A percentile compares a stretch with the other conserved stretches of the same genome.
phyloP scores from a whole-genome alignment of 1,284 basidiomycete species.

The Thecaphora frezii region DNA sequence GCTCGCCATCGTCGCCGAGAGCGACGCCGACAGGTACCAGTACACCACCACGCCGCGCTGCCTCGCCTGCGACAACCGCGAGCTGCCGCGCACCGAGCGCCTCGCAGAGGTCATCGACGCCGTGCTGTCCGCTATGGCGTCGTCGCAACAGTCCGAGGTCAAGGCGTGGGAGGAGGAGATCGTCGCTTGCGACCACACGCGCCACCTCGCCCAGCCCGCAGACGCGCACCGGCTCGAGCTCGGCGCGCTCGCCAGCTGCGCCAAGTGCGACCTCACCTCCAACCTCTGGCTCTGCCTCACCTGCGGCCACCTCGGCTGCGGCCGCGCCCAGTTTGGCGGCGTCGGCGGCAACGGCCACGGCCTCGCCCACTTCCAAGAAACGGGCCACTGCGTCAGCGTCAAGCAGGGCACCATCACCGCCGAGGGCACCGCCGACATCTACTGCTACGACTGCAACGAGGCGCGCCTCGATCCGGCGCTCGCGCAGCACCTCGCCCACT shows the following conservation, averaged over 20 bases:
- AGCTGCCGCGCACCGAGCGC: constrained; percentile 62
- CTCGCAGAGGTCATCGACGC: constrained; percentile 67
- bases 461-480: constrained; percentile 79
- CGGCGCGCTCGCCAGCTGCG: constrained; percentile 30
- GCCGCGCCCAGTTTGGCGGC: constrained; percentile 83
- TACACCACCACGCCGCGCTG: constrained; percentile 72
- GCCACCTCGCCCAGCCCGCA: constrained; percentile 68
- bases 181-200: constrained; percentile 79
- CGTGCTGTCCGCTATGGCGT: constrained; percentile 80
- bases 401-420: constrained; percentile 97
- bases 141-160: constrained; percentile 87
- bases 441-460: constrained; percentile 92
- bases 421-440: constrained; percentile 88
- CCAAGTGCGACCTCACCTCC: constrained; percentile 49
- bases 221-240: constrained; percentile 41
- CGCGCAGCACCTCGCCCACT: constrained; percentile 72
- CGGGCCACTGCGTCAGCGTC: constrained; percentile 80
- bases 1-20: constrained; percentile 78
- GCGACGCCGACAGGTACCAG: constrained; percentile 85
- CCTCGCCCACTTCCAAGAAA: constrained; percentile 75
- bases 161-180: constrained; percentile 98
- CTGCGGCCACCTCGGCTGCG: constrained; percentile 89
- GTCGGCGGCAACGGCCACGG: constrained; percentile 87
- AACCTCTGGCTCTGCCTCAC: constrained; percentile 95
- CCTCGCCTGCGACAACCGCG: constrained; percentile 67